phyloP scores from a whole-genome alignment of 2,329 filamentous ascomycete species.

The Pseudopyrenochaeta lycopersici region DNA sequence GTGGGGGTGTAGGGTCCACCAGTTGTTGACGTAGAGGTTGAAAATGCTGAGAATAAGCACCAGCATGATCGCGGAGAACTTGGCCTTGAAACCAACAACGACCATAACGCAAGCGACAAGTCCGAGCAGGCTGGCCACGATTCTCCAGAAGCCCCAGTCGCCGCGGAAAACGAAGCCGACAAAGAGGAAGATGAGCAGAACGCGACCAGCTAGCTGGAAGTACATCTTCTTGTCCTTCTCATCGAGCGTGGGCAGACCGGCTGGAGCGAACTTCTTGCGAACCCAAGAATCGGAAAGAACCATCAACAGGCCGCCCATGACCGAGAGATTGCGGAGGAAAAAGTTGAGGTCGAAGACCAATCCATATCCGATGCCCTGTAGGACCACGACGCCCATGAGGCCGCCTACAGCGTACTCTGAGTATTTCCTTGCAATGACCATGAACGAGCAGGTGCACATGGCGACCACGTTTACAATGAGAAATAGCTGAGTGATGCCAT shows the following conservation, averaged over 20 bases:
- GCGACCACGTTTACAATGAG: conserved; percentile 87
- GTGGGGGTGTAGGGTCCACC: conserved; percentile 99
- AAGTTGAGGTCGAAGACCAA: conserved; percentile 99
- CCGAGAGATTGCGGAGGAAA: conserved; percentile 97
- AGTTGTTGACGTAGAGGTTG: conserved; percentile 98
- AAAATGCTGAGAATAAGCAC: conserved; percentile 96
- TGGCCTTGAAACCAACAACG: conserved; percentile 98
- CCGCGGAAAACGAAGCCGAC: conserved; percentile 96
- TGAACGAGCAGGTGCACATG: conserved; percentile 81
- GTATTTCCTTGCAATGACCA: conserved; percentile 92
- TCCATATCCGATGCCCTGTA: conserved; percentile 95
- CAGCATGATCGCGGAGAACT: conserved; percentile 95
- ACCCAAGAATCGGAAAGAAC: conserved; percentile 98
- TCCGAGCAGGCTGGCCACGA: conserved; percentile 84
- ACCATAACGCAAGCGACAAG: conserved; percentile 97
- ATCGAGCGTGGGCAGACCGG: conserved; percentile 90
- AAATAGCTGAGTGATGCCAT: conserved; percentile 90
- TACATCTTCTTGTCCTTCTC: conserved; percentile 99
- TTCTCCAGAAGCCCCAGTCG: conserved; percentile 88
- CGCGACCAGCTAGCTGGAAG: conserved; percentile 95
- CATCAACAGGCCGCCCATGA: conserved; percentile 97
- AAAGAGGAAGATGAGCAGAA: conserved; percentile 97
- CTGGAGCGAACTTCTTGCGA: conserved; percentile 95
- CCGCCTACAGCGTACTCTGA: conserved; percentile 92
- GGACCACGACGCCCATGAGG: conserved; percentile 88